These are phyloP conservation scores for Ulota crispa DNA, from an alignment of 225 moss, liverwort and hornwort species.

Conservation along the genomic window DNA sequence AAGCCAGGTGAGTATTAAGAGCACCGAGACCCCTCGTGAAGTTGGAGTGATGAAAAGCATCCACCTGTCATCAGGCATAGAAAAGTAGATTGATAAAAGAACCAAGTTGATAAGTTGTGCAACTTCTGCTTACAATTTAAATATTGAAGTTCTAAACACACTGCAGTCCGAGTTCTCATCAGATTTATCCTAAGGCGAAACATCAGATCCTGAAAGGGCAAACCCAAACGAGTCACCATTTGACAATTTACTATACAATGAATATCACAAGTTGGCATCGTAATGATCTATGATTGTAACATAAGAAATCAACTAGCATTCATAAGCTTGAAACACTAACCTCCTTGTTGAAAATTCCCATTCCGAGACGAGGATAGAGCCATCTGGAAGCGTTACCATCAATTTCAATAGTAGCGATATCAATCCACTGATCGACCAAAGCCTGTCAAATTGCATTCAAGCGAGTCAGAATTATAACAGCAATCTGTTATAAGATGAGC, in stretches of 20 bases:
- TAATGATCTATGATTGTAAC: neutral
- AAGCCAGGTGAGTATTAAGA: slow-evolving; percentile 44
- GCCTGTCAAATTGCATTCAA: slow-evolving; percentile 32
- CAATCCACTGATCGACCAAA: slow-evolving; percentile 82
- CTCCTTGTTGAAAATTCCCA: slow-evolving; percentile 37
- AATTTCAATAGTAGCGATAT: slow-evolving; percentile 62
- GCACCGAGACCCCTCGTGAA: slow-evolving; percentile 50
- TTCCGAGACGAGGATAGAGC: slow-evolving; percentile 45
- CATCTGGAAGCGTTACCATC: slow-evolving; percentile 27
- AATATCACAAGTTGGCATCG: neutral
- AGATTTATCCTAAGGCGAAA: neutral
- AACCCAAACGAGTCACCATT: no score
- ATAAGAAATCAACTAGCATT: neutral
- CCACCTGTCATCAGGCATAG: slow-evolving; percentile 25
- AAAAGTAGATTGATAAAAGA: neutral
- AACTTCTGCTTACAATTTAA: neutral
- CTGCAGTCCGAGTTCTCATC: neutral
- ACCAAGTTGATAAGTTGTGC: neutral
- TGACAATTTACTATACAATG: no score
- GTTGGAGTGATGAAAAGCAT: neutral
- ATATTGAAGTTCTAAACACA: neutral
- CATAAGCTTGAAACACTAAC: neutral
- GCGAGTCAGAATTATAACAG: neutral
- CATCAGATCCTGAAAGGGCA: no score
- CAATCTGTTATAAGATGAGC: neutral